Conservation (phyloP, 306 rosid genomes). For the Sphenostylis stenocarpa region DNA sequence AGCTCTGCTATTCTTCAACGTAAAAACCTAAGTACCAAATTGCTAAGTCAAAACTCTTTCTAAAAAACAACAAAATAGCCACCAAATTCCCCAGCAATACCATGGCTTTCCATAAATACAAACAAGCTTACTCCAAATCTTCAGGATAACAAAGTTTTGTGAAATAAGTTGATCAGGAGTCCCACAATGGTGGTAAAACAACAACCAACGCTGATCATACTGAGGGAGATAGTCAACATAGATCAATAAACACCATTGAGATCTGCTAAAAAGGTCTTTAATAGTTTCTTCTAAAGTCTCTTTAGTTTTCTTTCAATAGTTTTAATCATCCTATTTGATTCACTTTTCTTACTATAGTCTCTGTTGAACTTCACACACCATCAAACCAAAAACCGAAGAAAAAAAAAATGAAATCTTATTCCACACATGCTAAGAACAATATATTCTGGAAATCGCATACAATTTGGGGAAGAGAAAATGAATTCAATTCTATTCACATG, state of each 20-base stretch:
- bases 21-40: slow-evolving; percentile 10
- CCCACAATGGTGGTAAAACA: not conserved
- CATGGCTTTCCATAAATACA: slow-evolving; percentile 10
- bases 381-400: not conserved
- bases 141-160: not conserved
- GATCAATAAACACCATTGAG: not conserved
- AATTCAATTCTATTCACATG: not conserved
- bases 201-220: not conserved
- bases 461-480: not conserved
- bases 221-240: not conserved
- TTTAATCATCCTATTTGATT: not conserved
- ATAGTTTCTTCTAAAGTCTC: not conserved
- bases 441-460: not conserved
- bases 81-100: not conserved
- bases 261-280: not conserved
- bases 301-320: not conserved
- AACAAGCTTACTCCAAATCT: not conserved
- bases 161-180: slow-evolving; percentile 13
- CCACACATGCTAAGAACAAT: not conserved
- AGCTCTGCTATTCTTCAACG: not conserved
- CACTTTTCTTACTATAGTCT: not conserved
- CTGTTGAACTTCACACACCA: not conserved
- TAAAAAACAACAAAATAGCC: not conserved
- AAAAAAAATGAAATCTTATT: not conserved
- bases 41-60: not conserved